Base-by-base conservation (phyloP, 2,329 filamentous ascomycete genomes). In the Elsinoe necatrix region DNA sequence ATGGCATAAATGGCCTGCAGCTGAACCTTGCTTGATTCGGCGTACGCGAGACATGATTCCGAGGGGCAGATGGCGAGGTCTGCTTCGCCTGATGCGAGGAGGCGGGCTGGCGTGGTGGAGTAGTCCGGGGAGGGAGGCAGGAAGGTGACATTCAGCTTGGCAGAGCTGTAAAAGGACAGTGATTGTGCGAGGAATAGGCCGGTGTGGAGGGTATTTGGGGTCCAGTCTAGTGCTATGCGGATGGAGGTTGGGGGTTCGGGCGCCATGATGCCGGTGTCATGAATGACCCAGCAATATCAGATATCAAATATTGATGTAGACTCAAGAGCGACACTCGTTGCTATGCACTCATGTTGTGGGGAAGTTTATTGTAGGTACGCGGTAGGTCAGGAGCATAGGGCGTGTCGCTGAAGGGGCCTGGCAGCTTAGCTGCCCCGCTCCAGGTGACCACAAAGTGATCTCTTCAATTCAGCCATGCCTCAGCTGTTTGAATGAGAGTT, bases 1-100 rank as follows among this genome's bases (percentile, higher is more conserved):
- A 69, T 65, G n/a, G 66, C 66, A 50, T 69, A 69, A 42, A 69
- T 65, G 21, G 67, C 67, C 54, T 67, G 64, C 8, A 69, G 55
- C 9, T 57, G 56, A 59, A 68, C 63, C 52, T 63, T 64, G 41
- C 63, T 63, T 16, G 57, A 58, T 34, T 68, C 64, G 23, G 65
- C 61, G 62, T 67, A 69, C 6, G 65, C 65, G 31, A 68, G 66
- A 54, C 64, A 66, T 20, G 65, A 67, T 39, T 69, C 67, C 11
- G 62, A 65, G 8, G 67, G 67, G 45, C 64, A 67, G 41, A 69
- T 65, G 20, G 66, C 66, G 25, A 68, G 61, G 47, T 68, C 65
- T 7, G 64, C 66, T 43, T 65, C 63, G 45, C 63, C 63, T 8
- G 55, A 52, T 54, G 65, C 61, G 2, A 69, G 55, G 5, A 60